phyloP scores from a whole-genome alignment of 495 filamentous ascomycete species.

The Lasiosphaeria hispida region DNA sequence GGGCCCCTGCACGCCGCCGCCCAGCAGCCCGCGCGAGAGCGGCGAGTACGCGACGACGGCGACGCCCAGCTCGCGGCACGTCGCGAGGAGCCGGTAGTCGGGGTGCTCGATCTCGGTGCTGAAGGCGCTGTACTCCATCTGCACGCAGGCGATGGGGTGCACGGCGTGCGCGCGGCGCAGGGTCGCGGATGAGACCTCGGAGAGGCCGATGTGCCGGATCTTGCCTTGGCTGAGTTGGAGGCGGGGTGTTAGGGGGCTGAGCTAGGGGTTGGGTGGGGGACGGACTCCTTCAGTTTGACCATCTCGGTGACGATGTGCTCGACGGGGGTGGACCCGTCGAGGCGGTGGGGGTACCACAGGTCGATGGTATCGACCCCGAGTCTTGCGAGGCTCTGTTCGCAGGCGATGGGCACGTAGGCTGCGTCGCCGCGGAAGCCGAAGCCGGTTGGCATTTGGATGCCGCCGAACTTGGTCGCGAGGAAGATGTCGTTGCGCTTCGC shows the following conservation, averaged over 20 bases:
- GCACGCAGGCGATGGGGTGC: constrained; percentile 24
- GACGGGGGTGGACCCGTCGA: constrained; percentile 22
- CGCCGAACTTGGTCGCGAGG: constrained; percentile 52
- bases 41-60: constrained; percentile 63
- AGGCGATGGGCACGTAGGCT: constrained; percentile 56
- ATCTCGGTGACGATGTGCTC: constrained; percentile 22
- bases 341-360: constrained; percentile 21
- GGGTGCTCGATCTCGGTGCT: constrained; percentile 15
- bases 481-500: constrained; percentile 39
- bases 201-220: constrained; percentile 47
- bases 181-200: constrained; percentile 26
- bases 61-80: constrained; percentile 52
- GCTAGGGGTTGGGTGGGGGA: too few relatives aligned
- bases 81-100: constrained; percentile 24
- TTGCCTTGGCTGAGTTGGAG: constrained; percentile 42
- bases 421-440: constrained; percentile 30
- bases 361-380: constrained; percentile 56
- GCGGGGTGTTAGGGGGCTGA: too few relatives aligned
- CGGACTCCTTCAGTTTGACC: constrained; percentile 14
- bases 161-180: constrained; percentile 27
- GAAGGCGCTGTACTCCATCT: constrained; percentile 27
- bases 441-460: constrained; percentile 18
- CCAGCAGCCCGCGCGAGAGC: constrained; percentile 55
- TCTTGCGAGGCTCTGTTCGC: constrained; percentile 43
- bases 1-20: constrained; percentile 59